These are phyloP conservation scores for Sarocladium brachiariae DNA, from an alignment of 2,329 filamentous ascomycete genomes.

Conservation along the genomic window DNA sequence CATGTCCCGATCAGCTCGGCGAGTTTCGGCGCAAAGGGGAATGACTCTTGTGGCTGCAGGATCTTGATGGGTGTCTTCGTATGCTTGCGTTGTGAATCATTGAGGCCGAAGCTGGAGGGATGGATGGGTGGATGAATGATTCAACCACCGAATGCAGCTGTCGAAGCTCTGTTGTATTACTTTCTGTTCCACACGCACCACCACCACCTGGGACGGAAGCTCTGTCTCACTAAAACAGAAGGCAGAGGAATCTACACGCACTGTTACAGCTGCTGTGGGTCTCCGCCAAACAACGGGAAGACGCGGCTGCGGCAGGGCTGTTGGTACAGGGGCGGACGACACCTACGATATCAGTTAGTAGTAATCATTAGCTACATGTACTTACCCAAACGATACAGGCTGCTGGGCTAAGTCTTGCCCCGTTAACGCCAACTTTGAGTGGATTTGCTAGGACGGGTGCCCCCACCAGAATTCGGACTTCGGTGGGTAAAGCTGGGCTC, in stretches of 20 bases:
- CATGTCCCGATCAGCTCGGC: background rate
- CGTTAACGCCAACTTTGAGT: background rate
- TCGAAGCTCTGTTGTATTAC: background rate
- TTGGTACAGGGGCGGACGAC: no score
- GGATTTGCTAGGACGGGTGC: background rate
- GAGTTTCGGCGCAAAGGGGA: background rate
- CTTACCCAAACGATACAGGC: no score
- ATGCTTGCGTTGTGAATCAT: background rate
- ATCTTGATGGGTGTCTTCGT: background rate
- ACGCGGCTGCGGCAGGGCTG: conserved; percentile 3
- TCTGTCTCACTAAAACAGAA: no score
- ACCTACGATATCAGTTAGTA: no score
- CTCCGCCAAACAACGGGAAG: background rate
- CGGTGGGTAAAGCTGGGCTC: no score
- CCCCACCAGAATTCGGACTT: conserved; percentile 5
- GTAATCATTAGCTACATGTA: no score
- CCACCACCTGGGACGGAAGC: no score
- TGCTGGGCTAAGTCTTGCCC: no score
- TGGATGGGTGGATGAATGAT: background rate
- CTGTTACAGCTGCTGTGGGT: background rate
- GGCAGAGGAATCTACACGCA: no score
- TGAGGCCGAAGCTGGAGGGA: background rate
- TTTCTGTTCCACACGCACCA: no score
- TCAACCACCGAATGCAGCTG: background rate
- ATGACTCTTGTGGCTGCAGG: background rate